A percentile compares a stretch with the other conserved stretches of the same genome.
Conservation (phyloP, 345 rosid genomes). For the Aquilaria sinensis region DNA sequence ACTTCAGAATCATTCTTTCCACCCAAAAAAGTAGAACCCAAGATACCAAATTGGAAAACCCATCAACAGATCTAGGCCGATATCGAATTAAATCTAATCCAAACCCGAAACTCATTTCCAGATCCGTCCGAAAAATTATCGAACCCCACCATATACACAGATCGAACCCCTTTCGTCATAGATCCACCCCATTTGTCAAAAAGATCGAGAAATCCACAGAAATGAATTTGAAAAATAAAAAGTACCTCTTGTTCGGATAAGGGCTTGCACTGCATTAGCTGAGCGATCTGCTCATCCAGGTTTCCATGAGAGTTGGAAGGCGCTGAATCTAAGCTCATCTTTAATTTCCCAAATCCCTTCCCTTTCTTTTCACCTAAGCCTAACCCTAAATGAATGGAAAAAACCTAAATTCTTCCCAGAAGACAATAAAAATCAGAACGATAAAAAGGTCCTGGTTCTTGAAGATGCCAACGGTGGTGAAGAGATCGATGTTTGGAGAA, state of each 20-base stretch:
- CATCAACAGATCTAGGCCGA: constrained; percentile 21
- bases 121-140: constrained; percentile 2
- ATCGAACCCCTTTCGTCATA: not conserved
- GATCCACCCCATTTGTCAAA: constrained; percentile 7
- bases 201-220: not conserved
- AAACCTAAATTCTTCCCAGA: constrained; percentile 19
- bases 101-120: not conserved
- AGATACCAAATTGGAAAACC: not conserved
- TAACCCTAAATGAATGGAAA: constrained; percentile 8
- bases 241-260: constrained; percentile 45
- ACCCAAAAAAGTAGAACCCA: too few species aligned
- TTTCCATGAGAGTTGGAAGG: constrained; percentile 38
- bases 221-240: constrained; percentile 1
- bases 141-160: not conserved
- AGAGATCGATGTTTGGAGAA: constrained; percentile 16
- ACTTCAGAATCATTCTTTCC: too few species aligned
- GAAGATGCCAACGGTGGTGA: constrained; percentile 14
- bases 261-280: constrained; percentile 65
- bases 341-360: not conserved
- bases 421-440: not conserved
- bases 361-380: constrained; percentile 10
- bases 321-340: constrained; percentile 39
- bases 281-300: constrained; percentile 50
- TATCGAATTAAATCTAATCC: not conserved
- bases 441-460: not conserved